phyloP scores from a whole-genome alignment of 129 eudicot genomes.

The Flaveria sonorensis region DNA sequence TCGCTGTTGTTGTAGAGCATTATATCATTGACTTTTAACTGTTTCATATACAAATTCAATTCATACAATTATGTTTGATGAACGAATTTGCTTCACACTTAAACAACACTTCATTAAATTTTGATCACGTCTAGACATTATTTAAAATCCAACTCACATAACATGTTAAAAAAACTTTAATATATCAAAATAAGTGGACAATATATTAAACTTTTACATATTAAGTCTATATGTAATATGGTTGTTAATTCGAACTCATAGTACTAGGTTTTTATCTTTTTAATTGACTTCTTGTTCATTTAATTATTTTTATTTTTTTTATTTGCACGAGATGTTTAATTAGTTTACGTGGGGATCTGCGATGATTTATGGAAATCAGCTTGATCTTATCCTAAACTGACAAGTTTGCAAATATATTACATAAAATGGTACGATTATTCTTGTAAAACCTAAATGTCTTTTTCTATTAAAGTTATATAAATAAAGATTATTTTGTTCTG shows the following conservation, averaged over 20 bases:
- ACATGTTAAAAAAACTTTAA: too few relatives aligned
- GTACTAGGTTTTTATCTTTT: neutral
- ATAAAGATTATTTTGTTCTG: neutral
- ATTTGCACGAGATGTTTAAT: neutral
- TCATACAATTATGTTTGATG: too few relatives aligned
- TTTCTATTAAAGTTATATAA: neutral
- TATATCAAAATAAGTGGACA: too few relatives aligned
- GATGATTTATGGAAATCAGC: constrained; percentile 24
- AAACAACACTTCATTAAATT: too few relatives aligned
- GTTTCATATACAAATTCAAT: too few relatives aligned
- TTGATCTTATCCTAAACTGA: constrained; percentile 30
- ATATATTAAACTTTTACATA: too few relatives aligned
- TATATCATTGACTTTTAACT: too few relatives aligned
- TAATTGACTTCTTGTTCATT: neutral
- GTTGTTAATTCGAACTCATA: neutral
- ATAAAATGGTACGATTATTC: neutral
- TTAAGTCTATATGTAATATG: neutral
- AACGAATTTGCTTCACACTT: too few relatives aligned
- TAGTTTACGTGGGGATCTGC: constrained; percentile 23
- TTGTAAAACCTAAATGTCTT: neutral
- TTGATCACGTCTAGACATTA: too few relatives aligned
- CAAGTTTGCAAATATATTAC: neutral
- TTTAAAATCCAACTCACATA: too few relatives aligned
- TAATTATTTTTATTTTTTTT: neutral
- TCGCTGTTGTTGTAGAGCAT: too few relatives aligned